Percentiles rank a stretch among this genome's conserved stretches.
Conservation (phyloP, 2,329 filamentous ascomycete genomes). For the Clathrospora elynae region DNA sequence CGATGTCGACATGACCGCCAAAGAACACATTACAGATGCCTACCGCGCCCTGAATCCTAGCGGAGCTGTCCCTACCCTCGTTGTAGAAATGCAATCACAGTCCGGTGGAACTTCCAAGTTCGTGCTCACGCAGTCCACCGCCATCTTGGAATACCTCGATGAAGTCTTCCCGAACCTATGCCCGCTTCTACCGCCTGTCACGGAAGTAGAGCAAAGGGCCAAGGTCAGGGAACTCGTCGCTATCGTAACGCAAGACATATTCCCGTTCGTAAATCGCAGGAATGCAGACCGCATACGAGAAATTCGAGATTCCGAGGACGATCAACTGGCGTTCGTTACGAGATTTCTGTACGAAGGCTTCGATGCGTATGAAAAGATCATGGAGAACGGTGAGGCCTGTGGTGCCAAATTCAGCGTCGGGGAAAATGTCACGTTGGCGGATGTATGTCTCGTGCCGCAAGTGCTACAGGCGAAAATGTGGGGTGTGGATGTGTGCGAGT, state of each 20-base stretch:
- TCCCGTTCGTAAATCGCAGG: conserved; percentile 64
- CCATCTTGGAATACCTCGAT: too few relatives aligned
- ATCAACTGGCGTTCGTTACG: conserved; percentile 3
- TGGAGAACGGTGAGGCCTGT: conserved; percentile 47
- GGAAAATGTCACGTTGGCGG: conserved; percentile 62
- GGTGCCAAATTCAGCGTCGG: conserved; percentile 62
- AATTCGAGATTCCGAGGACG: conserved; percentile 41
- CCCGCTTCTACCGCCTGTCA: conserved; percentile 54
- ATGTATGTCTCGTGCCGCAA: conserved; percentile 63
- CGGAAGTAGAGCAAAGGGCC: conserved; percentile 53
- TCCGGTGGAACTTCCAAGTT: too few relatives aligned
- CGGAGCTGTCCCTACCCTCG: conserved; percentile 7
- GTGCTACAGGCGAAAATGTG: conserved; percentile 63
- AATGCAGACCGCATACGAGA: conserved; percentile 58
- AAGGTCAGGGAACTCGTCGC: conserved; percentile 58
- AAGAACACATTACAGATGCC: conserved; percentile 56
- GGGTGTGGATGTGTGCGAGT: conserved; percentile 55
- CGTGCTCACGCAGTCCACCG: too few relatives aligned
- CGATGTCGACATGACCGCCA: conserved; percentile 57
- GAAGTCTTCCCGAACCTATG: too few relatives aligned
- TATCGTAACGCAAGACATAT: conserved; percentile 63
- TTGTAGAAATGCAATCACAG: conserved; percentile 56
- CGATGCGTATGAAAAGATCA: conserved; percentile 60
- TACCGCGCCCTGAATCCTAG: conserved; percentile 61
- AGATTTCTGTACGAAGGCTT: conserved; percentile 58